Conservation (phyloP, 805 yeast species). For the Schizosaccharomyces lindneri region DNA sequence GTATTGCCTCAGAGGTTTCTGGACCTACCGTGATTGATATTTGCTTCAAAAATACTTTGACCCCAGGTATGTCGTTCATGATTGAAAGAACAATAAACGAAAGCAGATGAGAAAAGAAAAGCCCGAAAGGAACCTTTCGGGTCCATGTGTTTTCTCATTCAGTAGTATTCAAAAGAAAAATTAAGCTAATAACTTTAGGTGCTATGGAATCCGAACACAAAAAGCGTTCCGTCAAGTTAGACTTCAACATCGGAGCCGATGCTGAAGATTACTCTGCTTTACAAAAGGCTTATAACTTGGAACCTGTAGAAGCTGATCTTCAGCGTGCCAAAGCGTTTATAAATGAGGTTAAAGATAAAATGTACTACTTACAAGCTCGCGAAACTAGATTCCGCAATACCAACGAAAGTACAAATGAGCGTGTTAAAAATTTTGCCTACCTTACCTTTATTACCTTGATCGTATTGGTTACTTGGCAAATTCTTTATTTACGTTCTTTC, state of each 20-base stretch:
- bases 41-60: conserved; percentile 32
- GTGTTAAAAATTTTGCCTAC: conserved; percentile 74
- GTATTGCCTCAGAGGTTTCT: conserved; percentile 8
- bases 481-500: conserved; percentile 72
- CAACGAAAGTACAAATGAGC: conserved; percentile 80
- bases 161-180: too few species aligned
- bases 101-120: too few species aligned
- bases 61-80: not conserved
- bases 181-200: conserved; percentile 9
- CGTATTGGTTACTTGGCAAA: conserved; percentile 69
- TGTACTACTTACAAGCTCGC: conserved; percentile 62
- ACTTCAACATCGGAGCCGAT: conserved; percentile 82
- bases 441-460: conserved; percentile 23
- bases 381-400: conserved; percentile 89
- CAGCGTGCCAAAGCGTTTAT: conserved; percentile 69
- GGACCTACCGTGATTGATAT: conserved; percentile 29
- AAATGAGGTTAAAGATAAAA: conserved; percentile 53
- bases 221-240: conserved; percentile 56
- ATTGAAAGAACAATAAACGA: too few species aligned
- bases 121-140: too few species aligned
- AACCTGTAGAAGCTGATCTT: conserved; percentile 76
- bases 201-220: conserved; percentile 16
- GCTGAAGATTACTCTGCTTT: conserved; percentile 95
- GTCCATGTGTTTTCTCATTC: not conserved
- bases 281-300: conserved; percentile 77